Base-by-base conservation (phyloP, 768 basidiomycete genomes). In the Podaxis mareebaensis region DNA sequence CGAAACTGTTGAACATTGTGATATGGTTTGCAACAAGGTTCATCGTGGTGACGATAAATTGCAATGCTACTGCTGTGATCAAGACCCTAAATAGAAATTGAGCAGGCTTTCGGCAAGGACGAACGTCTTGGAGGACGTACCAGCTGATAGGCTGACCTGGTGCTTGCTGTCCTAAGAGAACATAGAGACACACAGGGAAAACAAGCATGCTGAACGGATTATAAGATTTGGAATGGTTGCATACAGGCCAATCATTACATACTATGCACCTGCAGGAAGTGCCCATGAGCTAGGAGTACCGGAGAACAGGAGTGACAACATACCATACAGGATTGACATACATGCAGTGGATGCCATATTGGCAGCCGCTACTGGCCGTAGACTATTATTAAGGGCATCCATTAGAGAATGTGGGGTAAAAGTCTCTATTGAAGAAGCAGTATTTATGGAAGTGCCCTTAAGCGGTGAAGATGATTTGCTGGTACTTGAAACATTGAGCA, bases 1-100 rank as follows among this genome's bases (percentile, higher is more conserved):
- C 56, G n/a, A 44, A 57, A 24, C 56, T 57, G 24, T 57, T 42
- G 42, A 57, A 57, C 42, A 57, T 46, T 20, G 44, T 42, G 15
- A 8, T 30, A 0, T 42, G 39, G 24, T 30, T 8, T 13, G 24
- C 36, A n/a, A 46, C 13, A 26, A 57, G 6, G 20, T 7, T 26
- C 3, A 28, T 26, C 26, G 56, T 57, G 11, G 42, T 42, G 20
- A 30, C 22, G 15, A 42, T 28, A 42, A 57, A 57, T 38, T 57
- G 56, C 11, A 28, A 40, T 2, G 11, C 6, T 24, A 57, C 40
- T 15, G 40, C 39, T 17, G 40, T 10, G 5, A 46, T 12, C 26
- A 57, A 26, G 15, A 57, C 22, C 56, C 56, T 57, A 26, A 6
- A 10, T 24, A 12, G 28, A 22, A 30, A 10, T 26, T 10, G 10